Evolutionary conservation across 176 grass and related monocot species (phyloP), one percentile per base, ranked within the genome.

Genomic region (Puya raimondii): DNA sequence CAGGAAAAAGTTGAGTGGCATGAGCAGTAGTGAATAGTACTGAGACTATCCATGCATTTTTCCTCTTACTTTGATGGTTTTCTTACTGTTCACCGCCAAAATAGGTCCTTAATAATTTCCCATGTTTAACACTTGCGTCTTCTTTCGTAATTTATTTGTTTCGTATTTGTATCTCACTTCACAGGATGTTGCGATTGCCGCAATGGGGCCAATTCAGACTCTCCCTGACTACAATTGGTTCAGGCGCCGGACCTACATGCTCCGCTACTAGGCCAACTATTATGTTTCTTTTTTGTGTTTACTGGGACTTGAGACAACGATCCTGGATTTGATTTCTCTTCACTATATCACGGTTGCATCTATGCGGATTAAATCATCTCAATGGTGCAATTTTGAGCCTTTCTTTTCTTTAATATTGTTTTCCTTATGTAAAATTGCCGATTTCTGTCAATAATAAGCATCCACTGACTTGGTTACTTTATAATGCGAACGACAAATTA

Each of bases 211-310:
- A 14, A 83, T 99, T 58, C 78, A 94, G 85, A 64, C 71, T 58
- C 89, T 99, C 74, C 95, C 95, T 1, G 90, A 99, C 70, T 99
- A 99, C 82, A 99, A 99, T 80, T 99, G 95, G 95, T 99, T 99
- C 85, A 91, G 90, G 70, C 95, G 95, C 87, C 74, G 90, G 58
- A 99, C 95, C 58, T 99, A 91, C 82, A 54, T 94, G 95, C 87
- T 93, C 22, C 95, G 90, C 16, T 99, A 99, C 79, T 96, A 91
- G 80, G 81, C 79, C 15, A 23, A 33, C 25, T 49, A 42, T 51
- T 7, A n/a, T 63, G 78, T 82, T 82, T 66, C 65, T 66, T 66
- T 42, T 8, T 42, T 42, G 33, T 82, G 52, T 82, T 91, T 83
- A 83, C 74, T 74, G 52, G 78, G 74, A 50, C 69, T 70, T 65